A percentile compares a stretch with the other conserved stretches of the same genome.
Evolutionary conservation across 2,329 filamentous ascomycete species (phyloP).

Genomic region (Hypoxylon sp.): DNA sequence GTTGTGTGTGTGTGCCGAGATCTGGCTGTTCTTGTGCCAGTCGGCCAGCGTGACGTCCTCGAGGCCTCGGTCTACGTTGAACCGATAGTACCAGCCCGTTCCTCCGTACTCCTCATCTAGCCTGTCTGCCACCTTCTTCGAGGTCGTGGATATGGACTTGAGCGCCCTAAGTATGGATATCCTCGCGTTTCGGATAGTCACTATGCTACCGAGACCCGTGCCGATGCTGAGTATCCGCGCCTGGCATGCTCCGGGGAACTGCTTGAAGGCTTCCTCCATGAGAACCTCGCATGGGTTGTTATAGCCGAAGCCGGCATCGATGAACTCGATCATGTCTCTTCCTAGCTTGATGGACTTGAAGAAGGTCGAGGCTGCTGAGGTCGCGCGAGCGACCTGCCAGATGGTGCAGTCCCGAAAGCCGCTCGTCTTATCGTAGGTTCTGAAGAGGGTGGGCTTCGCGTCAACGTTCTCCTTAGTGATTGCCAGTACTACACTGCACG

Average conservation of each 20-base stretch:
- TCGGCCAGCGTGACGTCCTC: conserved; percentile 39
- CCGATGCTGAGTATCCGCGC: conserved; percentile 41
- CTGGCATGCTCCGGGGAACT: conserved; percentile 31
- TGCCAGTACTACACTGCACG: background rate
- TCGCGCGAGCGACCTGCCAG: conserved; percentile 44
- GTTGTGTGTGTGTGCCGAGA: background rate
- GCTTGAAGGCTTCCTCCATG: conserved; percentile 39
- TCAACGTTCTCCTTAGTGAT: background rate
- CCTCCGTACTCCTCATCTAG: conserved; percentile 30
- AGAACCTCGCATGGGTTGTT: conserved; percentile 47
- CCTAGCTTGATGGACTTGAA: conserved; percentile 44
- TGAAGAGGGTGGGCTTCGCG: background rate
- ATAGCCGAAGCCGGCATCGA: conserved; percentile 45
- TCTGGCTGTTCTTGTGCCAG: conserved; percentile 31
- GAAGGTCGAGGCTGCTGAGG: conserved; percentile 43
- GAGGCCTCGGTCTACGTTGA: conserved; percentile 43
- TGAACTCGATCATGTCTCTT: conserved; percentile 40
- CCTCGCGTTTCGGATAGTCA: conserved; percentile 26
- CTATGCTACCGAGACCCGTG: conserved; percentile 38
- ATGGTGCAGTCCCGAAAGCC: conserved; percentile 34
- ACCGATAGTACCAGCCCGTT: conserved; percentile 36
- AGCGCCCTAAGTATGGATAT: conserved; percentile 34
- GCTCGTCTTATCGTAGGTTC: background rate
- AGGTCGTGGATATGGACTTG: conserved; percentile 33
- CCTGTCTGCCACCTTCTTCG: conserved; percentile 29